Evolutionary conservation across 306 rosid genomes (phyloP).

Genomic region (Cucumis hystrix): DNA sequence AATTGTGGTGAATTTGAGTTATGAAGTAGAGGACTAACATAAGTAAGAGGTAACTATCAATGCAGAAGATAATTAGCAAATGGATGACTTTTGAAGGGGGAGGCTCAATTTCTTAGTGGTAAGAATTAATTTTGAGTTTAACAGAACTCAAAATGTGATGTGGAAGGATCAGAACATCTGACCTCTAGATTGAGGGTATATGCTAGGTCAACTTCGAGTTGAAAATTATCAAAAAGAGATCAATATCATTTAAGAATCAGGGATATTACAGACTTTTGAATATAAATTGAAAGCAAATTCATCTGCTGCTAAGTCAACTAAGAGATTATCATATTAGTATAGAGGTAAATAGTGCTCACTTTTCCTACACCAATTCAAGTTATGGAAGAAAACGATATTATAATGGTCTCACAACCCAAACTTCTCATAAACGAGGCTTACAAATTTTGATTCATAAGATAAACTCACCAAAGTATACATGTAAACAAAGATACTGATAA

Average conservation of each 20-base stretch:
- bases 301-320: too few relatives aligned
- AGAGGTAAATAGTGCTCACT: background rate
- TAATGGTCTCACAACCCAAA: background rate
- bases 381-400: background rate
- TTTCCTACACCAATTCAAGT: background rate
- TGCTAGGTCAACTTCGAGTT: background rate
- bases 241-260: background rate
- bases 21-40: too few relatives aligned
- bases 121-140: background rate
- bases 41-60: too few relatives aligned
- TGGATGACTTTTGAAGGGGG: background rate
- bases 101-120: background rate
- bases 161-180: background rate
- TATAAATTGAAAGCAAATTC: background rate
- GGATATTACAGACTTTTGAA: background rate
- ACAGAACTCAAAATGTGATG: too few relatives aligned
- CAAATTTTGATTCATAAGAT: background rate
- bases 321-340: background rate
- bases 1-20: background rate
- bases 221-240: background rate
- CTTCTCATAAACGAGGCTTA: background rate
- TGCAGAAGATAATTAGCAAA: background rate
- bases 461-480: background rate
- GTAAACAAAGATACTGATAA: background rate
- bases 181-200: background rate